These are phyloP conservation scores for Fusarium odoratissimum DNA, from an alignment of 2,329 filamentous ascomycete species.

Conservation along the genomic window DNA sequence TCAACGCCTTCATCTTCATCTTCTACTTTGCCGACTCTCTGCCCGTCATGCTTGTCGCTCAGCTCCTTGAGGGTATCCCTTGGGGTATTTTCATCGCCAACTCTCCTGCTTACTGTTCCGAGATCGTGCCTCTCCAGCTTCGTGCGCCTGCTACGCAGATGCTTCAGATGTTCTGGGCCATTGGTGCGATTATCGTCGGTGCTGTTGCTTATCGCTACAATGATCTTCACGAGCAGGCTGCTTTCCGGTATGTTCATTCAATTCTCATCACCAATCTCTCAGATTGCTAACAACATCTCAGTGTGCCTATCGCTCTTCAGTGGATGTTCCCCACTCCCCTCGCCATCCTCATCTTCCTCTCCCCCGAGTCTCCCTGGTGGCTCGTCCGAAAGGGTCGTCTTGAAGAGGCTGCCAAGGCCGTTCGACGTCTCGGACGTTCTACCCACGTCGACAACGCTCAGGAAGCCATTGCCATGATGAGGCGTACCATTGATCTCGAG, in stretches of 20 bases:
- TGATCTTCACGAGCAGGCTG: background rate
- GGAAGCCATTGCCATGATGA: constrained; percentile 66
- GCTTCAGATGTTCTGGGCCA: constrained; percentile 73
- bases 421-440: constrained; percentile 58
- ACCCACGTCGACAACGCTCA: constrained; percentile 29
- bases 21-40: constrained; percentile 65
- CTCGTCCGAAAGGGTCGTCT: constrained; percentile 60
- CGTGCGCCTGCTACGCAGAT: constrained; percentile 68
- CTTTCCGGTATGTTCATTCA: constrained; percentile 27
- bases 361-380: constrained; percentile 66
- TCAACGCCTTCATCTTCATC: constrained; percentile 57
- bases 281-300: constrained; percentile 40
- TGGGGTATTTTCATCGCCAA: constrained; percentile 75
- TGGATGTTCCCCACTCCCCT: constrained; percentile 70
- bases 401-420: constrained; percentile 56
- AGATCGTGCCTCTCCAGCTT: constrained; percentile 68
- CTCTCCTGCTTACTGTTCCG: constrained; percentile 69
- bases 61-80: constrained; percentile 68
- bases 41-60: constrained; percentile 58
- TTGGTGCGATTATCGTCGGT: constrained; percentile 69
- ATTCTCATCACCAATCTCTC: constrained; percentile 27
- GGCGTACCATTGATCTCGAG: constrained; percentile 66
- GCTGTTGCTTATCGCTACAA: constrained; percentile 66
- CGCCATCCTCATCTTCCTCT: constrained; percentile 61
- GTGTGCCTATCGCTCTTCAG: constrained; percentile 66